Evolutionary conservation across 495 filamentous ascomycete species (phyloP).

Genomic region (Usnea hakonensis): DNA sequence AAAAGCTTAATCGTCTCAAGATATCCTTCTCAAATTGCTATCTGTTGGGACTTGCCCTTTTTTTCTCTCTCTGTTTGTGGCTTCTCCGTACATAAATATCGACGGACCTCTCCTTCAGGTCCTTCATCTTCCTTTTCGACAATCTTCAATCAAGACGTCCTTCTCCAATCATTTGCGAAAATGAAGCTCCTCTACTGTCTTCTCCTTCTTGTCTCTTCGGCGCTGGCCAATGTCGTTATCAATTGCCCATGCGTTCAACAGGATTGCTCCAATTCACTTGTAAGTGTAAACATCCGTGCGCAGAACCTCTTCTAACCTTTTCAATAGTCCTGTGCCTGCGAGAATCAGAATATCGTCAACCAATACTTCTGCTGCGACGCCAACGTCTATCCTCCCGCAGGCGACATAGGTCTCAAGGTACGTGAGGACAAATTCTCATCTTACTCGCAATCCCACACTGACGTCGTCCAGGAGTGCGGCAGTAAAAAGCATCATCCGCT

Average conservation of each 20-base stretch:
- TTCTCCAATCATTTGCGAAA: neutral
- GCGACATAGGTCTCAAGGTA: neutral
- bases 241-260: neutral
- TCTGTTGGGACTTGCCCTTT: neutral
- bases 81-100: neutral
- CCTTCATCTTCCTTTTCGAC: neutral
- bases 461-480: neutral
- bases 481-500: too few relatives aligned
- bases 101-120: neutral
- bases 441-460: neutral
- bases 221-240: neutral
- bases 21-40: neutral
- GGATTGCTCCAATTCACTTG: neutral
- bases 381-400: neutral
- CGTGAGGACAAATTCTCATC: neutral
- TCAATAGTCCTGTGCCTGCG: neutral
- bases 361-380: neutral
- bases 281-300: neutral
- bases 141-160: neutral
- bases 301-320: neutral
- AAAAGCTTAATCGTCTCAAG: neutral
- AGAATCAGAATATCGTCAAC: conserved; percentile 1
- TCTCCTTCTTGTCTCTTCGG: neutral
- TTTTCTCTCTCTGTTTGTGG: too few relatives aligned
- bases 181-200: neutral